Conservation (phyloP, 2,329 filamentous ascomycete species). For the Ambrosiella xylebori region DNA sequence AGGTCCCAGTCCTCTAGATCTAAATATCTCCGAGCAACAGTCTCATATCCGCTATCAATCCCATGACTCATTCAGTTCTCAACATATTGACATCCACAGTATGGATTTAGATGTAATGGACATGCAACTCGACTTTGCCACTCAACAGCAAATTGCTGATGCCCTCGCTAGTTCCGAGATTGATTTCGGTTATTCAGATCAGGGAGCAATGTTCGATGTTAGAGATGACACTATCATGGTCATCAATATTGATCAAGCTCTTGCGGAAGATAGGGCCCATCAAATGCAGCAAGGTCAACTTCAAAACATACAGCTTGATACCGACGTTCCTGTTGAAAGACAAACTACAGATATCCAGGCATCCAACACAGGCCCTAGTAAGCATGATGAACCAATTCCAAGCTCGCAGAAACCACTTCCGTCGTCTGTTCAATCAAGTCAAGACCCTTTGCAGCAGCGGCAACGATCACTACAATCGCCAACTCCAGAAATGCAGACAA, state of each 20-base stretch:
- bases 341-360: background rate
- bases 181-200: constrained; percentile 7
- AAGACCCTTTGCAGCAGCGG: too few relatives aligned
- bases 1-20: background rate
- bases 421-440: too few relatives aligned
- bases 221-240: constrained; percentile 5
- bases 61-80: constrained; percentile 3
- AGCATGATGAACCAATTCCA: too few relatives aligned
- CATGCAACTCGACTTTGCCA: constrained; percentile 2
- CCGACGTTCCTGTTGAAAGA: too few relatives aligned
- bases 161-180: constrained; percentile 4
- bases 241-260: constrained; percentile 8
- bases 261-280: constrained; percentile 3
- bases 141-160: constrained; percentile 2
- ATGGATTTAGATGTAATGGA: constrained; percentile 1
- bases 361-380: too few relatives aligned
- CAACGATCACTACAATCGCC: background rate
- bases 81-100: background rate
- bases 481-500: background rate
- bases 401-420: too few relatives aligned
- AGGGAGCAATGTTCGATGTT: background rate
- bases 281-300: background rate
- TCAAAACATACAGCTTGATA: background rate
- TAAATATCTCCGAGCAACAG: background rate
- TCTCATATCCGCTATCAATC: background rate